Base-by-base conservation (phyloP, 176 grass and related monocot genomes). In the Otatea glauca region DNA sequence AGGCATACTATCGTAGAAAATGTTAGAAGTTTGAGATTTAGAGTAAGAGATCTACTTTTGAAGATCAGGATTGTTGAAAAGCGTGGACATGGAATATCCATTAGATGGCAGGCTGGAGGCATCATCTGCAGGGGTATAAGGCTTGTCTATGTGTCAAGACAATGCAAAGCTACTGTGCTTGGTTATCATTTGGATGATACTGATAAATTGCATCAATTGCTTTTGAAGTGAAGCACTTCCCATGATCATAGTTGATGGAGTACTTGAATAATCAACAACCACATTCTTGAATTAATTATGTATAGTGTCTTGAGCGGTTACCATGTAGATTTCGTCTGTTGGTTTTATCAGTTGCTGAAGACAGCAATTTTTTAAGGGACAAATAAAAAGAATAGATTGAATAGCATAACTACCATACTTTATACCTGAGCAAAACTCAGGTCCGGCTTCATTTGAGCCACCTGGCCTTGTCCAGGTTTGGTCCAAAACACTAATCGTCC, bases 151-250 rank as follows among this genome's bases (percentile, higher is more conserved):
- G 15, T 42, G 68, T 83, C 55, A 65, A 82, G 45, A 56, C 34
- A 42, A 63, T 37, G 6, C 38, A 21, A 56, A 86, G 72, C 66
- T 56, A 65, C 38, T 27, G 21, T 56, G 21, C 39, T 82, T 77
- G 42, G 9, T 56, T 83, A n/a, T 0, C 68, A 83, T 78, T 86
- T 83, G 27, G 47, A 17, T 65, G n/a, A 17, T 49, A 61, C 3
- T 43, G 4, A 47, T 86, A 74, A 83, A 51, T 74, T 50, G 16
- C 16, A 14, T 63, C 14, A 0, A 2, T 37, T 61, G 5, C n/a
- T 65, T 50, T 6, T 8, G 7, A 21, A 58, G 38, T 39, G 48
- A 29, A 79, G 34, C 25, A 3, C 21, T 25, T 54, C 10, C 18
- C 61, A 42, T 75, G 79, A 75, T 18, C 12, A 47, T 55, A 17